A percentile compares a stretch with the other conserved stretches of the same genome.
Evolutionary conservation across 177 flowering plant species (phyloP).

Genomic region (Vitis hybrid): DNA sequence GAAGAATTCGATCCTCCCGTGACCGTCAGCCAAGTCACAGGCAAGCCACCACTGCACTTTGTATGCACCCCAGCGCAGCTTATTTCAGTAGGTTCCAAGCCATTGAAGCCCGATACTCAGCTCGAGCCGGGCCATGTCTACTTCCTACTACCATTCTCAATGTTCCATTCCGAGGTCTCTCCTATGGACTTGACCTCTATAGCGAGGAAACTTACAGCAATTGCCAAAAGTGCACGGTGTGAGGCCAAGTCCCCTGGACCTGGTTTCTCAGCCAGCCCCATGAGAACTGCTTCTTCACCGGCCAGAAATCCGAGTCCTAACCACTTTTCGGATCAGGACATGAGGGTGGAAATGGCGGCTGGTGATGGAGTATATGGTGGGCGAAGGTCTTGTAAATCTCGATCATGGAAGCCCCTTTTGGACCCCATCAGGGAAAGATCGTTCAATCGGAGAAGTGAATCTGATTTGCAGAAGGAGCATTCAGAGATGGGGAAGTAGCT

Average conservation of each 20-base stretch:
- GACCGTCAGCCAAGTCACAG: constrained; percentile 30
- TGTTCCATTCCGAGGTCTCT: constrained; percentile 35
- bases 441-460: constrained; percentile 39
- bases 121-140: constrained; percentile 46
- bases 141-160: constrained; percentile 44
- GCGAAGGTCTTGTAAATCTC: neutral
- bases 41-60: constrained; percentile 31
- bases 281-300: neutral
- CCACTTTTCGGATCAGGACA: neutral
- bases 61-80: constrained; percentile 50
- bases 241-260: neutral
- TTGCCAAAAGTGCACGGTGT: constrained; percentile 14
- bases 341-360: neutral
- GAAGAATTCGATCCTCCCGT: constrained; percentile 44
- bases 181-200: constrained; percentile 34
- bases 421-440: constrained; percentile 51
- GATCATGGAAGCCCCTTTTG: constrained; percentile 54
- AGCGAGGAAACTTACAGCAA: constrained; percentile 27
- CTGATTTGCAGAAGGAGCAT: constrained; percentile 25
- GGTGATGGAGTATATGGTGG: neutral
- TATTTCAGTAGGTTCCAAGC: constrained; percentile 21
- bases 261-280: neutral
- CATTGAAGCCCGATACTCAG: constrained; percentile 24
- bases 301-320: constrained; percentile 1
- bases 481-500: neutral